Evolutionary conservation across 2,329 filamentous ascomycete genomes (phyloP), one percentile per base, ranked within the genome.

Genomic region (Pseudogymnoascus sp.): DNA sequence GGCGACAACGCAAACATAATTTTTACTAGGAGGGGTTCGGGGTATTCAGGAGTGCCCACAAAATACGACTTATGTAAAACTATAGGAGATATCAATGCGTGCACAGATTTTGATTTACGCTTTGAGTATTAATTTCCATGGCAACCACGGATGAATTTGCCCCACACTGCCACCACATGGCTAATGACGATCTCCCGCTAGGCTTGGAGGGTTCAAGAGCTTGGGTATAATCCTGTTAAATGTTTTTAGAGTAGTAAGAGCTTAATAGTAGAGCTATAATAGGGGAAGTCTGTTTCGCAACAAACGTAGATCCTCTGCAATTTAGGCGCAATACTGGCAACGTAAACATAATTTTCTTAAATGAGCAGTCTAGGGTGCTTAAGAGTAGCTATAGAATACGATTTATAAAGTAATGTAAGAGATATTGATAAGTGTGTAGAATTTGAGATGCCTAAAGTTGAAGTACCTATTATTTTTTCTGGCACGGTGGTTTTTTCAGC

Each of bases 391-490:
- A 45, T 31, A 28, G 61, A 60, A 62, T 21, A 41, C 16, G 33
- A 62, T 33, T 31, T 62, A 25, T 59, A 45, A 35, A 41, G 49
- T 18, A 63, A 33, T 45, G 37, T 61, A 21, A 37, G 12, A 61
- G 45, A 59, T 60, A 61, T 68, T 45, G 55, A 67, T 63, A 59
- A 65, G 60, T 66, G 63, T 40, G 63, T 35, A 65, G 60, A 64
- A 37, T 67, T 65, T 63, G 37, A 65, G 41, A 61, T 66, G 62
- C 63, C 65, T 65, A 63, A 69, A 69, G 65, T 69, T 67, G 67
- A 69, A 67, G 67, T 69, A 68, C 65, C 61, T 41, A 43, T 66
- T 38, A 66, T 52, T 60, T 64, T 64, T 66, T 63, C 3, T 3
- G 21, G 21, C 21, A 21, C 21, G 21, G 21, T 21, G 21, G 21